These are phyloP conservation scores for Calonectria ilicicola DNA, from an alignment of 2,329 filamentous ascomycete genomes.

Conservation along the genomic window DNA sequence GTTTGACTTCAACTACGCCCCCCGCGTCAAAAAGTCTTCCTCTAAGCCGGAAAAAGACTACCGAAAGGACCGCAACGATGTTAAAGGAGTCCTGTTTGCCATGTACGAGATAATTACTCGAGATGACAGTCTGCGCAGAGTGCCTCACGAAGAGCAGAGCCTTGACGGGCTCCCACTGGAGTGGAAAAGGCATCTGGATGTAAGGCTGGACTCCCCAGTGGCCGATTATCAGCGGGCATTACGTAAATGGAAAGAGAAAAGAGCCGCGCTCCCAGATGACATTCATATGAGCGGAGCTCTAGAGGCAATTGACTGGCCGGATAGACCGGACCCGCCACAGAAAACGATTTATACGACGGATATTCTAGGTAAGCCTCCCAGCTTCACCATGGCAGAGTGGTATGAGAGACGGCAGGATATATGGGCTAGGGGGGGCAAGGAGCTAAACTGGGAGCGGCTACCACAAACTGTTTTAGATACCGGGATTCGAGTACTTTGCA, in stretches of 20 bases:
- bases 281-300: background rate
- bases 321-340: conserved; percentile 23
- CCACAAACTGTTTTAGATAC: conserved; percentile 27
- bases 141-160: conserved; percentile 42
- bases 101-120: conserved; percentile 53
- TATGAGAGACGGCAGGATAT: conserved; percentile 31
- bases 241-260: conserved; percentile 36
- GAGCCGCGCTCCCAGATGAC: conserved; percentile 8
- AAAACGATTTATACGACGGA: conserved; percentile 2
- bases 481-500: conserved; percentile 21
- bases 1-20: conserved; percentile 51
- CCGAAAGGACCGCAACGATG: conserved; percentile 42
- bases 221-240: conserved; percentile 39
- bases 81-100: conserved; percentile 52
- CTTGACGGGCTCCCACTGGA: conserved; percentile 27
- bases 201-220: conserved; percentile 46
- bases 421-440: conserved; percentile 26
- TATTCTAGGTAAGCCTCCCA: conserved; percentile 1
- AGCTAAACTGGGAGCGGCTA: conserved; percentile 42
- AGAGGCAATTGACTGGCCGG: conserved; percentile 36
- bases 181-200: conserved; percentile 48
- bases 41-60: conserved; percentile 20
- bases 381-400: conserved; percentile 6
- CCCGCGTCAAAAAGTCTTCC: conserved; percentile 32
- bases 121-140: conserved; percentile 36